These are phyloP conservation scores for Annulohypoxylon truncatum DNA, from an alignment of 2,329 filamentous ascomycete species.

Conservation along the genomic window DNA sequence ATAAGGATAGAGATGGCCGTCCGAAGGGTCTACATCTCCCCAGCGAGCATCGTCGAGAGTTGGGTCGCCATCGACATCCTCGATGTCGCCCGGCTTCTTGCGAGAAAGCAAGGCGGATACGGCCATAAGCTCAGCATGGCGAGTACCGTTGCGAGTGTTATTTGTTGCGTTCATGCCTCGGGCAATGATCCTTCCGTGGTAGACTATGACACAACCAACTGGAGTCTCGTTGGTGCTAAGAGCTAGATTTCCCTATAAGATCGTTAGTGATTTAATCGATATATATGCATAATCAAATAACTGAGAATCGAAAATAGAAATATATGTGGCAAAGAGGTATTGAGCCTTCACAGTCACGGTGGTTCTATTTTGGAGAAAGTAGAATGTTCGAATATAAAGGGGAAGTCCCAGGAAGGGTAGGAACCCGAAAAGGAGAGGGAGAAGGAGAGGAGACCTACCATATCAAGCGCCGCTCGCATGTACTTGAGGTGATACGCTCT, in stretches of 20 bases:
- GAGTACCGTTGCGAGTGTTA: constrained; percentile 86
- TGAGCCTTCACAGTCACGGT: background rate
- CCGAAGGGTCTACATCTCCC: constrained; percentile 65
- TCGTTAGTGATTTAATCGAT: constrained; percentile 40
- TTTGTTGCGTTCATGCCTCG: constrained; percentile 98
- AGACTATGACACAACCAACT: constrained; percentile 93
- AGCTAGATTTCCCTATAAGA: constrained; percentile 80
- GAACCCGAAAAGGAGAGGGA: background rate
- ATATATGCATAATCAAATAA: background rate
- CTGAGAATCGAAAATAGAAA: background rate
- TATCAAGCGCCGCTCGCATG: constrained; percentile 86
- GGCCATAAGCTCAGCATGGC: constrained; percentile 95
- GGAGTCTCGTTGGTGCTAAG: constrained; percentile 90
- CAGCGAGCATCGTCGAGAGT: constrained; percentile 56
- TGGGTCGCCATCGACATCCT: constrained; percentile 40
- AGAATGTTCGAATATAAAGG: background rate
- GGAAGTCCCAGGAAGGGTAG: background rate
- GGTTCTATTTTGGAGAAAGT: background rate
- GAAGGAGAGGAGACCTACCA: constrained; percentile 66
- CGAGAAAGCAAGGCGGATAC: constrained; percentile 69
- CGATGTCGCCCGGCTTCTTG: constrained; percentile 47
- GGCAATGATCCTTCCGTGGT: constrained; percentile 82
- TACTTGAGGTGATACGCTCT: constrained; percentile 66
- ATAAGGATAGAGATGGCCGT: constrained; percentile 70
- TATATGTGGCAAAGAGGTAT: background rate